A percentile compares a stretch with the other conserved stretches of the same genome.
Evolutionary conservation across 345 rosid species (phyloP).

Genomic region (Eucalyptus cloeziana): DNA sequence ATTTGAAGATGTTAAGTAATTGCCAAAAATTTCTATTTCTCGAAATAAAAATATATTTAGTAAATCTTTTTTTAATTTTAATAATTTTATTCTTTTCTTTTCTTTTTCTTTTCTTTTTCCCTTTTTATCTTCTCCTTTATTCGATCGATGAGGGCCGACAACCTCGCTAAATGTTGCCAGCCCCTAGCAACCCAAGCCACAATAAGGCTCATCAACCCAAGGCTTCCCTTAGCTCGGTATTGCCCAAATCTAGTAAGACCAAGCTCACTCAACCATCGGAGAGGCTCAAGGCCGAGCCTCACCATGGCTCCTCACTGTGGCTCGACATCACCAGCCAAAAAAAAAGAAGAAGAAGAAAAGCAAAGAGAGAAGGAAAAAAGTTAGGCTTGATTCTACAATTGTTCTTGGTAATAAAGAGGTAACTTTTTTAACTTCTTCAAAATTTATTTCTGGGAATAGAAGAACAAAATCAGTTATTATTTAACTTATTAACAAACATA

Average conservation of each 20-base stretch:
- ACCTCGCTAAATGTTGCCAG: rapidly evolving
- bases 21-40: rapidly evolving
- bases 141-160: rapidly evolving
- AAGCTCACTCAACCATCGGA: rapidly evolving
- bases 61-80: no score
- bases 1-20: rapidly evolving
- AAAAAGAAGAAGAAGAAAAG: no score
- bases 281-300: rapidly evolving
- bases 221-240: rapidly evolving
- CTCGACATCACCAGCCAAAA: rapidly evolving
- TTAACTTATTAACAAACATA: rapidly evolving
- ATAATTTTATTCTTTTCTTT: no score
- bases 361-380: no score
- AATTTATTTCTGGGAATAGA: rapidly evolving
- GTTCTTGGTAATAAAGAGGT: rapidly evolving
- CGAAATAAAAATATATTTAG: no score
- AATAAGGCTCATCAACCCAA: rapidly evolving
- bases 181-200: no score
- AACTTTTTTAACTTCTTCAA: no score
- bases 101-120: no score
- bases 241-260: rapidly evolving
- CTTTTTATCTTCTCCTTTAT: no score
- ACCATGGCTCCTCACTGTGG: rapidly evolving
- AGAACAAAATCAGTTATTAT: rapidly evolving
- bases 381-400: rapidly evolving